Conservation (phyloP, 2,329 filamentous ascomycete species). For the Clonostachys chloroleuca region DNA sequence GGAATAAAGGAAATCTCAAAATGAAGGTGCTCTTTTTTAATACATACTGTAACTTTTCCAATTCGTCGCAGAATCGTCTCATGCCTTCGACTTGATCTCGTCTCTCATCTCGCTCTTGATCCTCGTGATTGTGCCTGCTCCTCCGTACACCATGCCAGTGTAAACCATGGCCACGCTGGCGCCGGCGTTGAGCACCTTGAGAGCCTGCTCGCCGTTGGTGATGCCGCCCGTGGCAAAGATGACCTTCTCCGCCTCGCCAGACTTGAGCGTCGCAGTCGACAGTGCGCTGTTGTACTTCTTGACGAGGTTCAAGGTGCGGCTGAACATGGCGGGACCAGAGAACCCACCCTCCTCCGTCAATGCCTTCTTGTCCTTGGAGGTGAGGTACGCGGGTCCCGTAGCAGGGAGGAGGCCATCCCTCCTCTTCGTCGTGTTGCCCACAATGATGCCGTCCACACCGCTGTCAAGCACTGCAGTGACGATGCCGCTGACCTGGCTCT, state of each 20-base stretch:
- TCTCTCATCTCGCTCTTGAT: conserved; percentile 60
- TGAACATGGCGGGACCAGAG: conserved; percentile 86
- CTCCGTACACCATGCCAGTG: conserved; percentile 66
- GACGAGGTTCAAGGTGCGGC: conserved; percentile 73
- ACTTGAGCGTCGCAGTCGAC: conserved; percentile 37
- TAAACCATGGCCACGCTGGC: conserved; percentile 91
- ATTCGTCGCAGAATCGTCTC: too few species aligned
- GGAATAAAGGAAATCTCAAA: too few species aligned
- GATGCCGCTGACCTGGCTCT: conserved; percentile 81
- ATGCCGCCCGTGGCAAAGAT: conserved; percentile 95
- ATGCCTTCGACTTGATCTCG: conserved; percentile 17
- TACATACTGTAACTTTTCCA: too few species aligned
- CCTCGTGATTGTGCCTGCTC: conserved; percentile 58
- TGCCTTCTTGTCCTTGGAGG: conserved; percentile 59
- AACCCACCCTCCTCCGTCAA: conserved; percentile 81
- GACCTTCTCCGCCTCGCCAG: conserved; percentile 56
- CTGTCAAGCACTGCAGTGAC: conserved; percentile 78
- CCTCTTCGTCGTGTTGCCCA: conserved; percentile 93
- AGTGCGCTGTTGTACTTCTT: conserved; percentile 71
- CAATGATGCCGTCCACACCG: conserved; percentile 91
- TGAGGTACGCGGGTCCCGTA: conserved; percentile 54
- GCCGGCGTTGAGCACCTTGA: conserved; percentile 79
- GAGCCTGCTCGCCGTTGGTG: conserved; percentile 79
- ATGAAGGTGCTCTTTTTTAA: too few species aligned
- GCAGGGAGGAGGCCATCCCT: conserved; percentile 66